Base-by-base conservation (phyloP, 768 basidiomycete species). In the Lactarius vividus region DNA sequence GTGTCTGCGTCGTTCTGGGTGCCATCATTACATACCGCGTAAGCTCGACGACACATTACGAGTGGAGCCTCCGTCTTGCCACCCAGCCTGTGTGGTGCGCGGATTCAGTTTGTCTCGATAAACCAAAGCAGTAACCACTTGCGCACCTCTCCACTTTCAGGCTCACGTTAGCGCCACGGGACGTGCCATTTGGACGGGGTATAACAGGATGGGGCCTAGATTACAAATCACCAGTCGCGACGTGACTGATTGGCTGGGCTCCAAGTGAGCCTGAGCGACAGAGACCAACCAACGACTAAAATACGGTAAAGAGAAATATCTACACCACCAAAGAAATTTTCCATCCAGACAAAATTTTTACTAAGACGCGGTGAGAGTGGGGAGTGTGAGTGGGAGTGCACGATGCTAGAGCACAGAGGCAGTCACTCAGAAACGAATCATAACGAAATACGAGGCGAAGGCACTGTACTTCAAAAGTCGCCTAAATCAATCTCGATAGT, bases 401-500 rank as follows among this genome's bases (percentile, higher is more conserved):
- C 42, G 20, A 40, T 46, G 44, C 10, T 46, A 46, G n/a, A 11
- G 46, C 46, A 46, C 4, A 23, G 23, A 23, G 46, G 23, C 35
- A 55, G 18, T 29, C 46, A 31, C 46, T 61, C 44, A n/a, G 49
- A 54, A 42, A 56, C 35, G 53, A 61, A 56, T 11, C 18, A 52
- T 26, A 35, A 33, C 18, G 28, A 16, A n/a, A 40, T 4, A 18
- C 15, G 18, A 31, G 8, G 26, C 18, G 15, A 20, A 39, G 10
- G 28, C 10, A 16, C 16, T 1, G 49, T 23, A 57, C 39, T 54
- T 63, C 61, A 92, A 75, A 92, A 92, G 75, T 92, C 90, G 59
- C 90, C 90, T 54, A 92, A 78, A 74, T 92, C 89, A 65, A 92
- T 81, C 69, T 92, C 89, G 69, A 92, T 81, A 33, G 81, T 81